Conservation (phyloP, 352 stramenopile species). For the Phytophthora macrochlamydospora region DNA sequence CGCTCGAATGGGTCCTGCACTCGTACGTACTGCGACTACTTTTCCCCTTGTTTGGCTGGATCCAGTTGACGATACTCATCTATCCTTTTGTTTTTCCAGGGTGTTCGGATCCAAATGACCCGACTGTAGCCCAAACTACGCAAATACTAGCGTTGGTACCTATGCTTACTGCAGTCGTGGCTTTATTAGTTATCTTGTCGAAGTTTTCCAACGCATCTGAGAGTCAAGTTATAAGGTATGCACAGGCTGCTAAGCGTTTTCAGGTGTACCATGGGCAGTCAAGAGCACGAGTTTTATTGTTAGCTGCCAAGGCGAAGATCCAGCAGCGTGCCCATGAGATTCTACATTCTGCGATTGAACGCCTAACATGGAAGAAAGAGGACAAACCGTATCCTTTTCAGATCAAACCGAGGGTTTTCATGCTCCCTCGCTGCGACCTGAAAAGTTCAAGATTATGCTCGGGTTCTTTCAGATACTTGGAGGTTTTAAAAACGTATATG, state of each 20-base stretch:
- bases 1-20: slow-evolving; percentile 63
- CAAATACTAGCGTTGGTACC: slow-evolving; percentile 50
- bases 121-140: slow-evolving; percentile 38
- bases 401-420: slow-evolving; percentile 35
- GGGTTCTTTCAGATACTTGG: slow-evolving; percentile 81
- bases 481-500: slow-evolving; percentile 77
- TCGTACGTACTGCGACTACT: slow-evolving; percentile 44
- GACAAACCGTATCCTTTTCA: slow-evolving; percentile 35
- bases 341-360: slow-evolving; percentile 15
- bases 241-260: slow-evolving; percentile 56
- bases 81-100: slow-evolving; percentile 10
- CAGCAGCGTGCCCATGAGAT: slow-evolving; percentile 12
- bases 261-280: slow-evolving; percentile 44
- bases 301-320: slow-evolving; percentile 21
- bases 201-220: slow-evolving; percentile 60
- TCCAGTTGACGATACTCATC: slow-evolving; percentile 5
- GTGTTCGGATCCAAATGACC: slow-evolving; percentile 51
- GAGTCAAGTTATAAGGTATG: slow-evolving; percentile 54
- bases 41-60: neutral
- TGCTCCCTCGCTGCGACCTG: slow-evolving; percentile 44
- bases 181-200: slow-evolving; percentile 40
- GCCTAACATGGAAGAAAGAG: slow-evolving; percentile 2
- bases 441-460: slow-evolving; percentile 85
- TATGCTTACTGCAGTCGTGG: slow-evolving; percentile 35
- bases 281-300: slow-evolving; percentile 23